phyloP scores from a whole-genome alignment of 169 alveolate genomes.

The Plasmodium fragile region DNA sequence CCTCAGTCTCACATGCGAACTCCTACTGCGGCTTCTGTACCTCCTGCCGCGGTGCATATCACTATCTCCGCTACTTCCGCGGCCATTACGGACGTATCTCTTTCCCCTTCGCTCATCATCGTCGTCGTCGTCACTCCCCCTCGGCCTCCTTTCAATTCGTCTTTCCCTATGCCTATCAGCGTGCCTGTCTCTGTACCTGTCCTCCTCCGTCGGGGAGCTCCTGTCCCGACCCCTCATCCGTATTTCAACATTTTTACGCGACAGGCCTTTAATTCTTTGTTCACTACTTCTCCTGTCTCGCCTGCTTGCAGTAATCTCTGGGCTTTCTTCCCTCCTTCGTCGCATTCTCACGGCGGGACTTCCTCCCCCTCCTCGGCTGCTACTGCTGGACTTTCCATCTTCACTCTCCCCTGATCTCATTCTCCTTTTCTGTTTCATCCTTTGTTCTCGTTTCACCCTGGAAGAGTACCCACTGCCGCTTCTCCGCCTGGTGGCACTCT shows the following conservation, averaged over 20 bases:
- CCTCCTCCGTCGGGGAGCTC: too few species aligned
- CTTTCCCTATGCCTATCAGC: background rate
- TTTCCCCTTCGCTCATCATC: background rate
- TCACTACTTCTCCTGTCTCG: slow-evolving; percentile 7
- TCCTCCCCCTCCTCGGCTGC: slow-evolving; percentile 1
- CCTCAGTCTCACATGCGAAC: background rate
- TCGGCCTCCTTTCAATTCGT: slow-evolving; percentile 6
- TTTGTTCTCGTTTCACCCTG: background rate
- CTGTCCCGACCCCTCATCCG: slow-evolving; percentile 35
- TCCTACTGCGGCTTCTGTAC: background rate
- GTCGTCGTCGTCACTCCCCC: background rate
- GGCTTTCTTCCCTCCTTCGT: slow-evolving; percentile 12
- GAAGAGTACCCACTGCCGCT: background rate
- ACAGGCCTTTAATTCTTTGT: slow-evolving; percentile 4
- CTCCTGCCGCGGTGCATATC: background rate
- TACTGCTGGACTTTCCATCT: background rate
- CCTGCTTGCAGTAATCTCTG: background rate
- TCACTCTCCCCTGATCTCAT: background rate
- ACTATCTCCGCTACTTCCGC: background rate
- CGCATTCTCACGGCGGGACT: background rate
- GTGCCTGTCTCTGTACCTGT: background rate
- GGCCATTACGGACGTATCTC: background rate
- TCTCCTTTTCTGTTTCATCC: background rate
- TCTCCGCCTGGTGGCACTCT: background rate
- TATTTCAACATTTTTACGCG: slow-evolving; percentile 33